Percentiles rank a stretch among this genome's conserved stretches.
phyloP scores from a whole-genome alignment of 495 filamentous ascomycete genomes.

The Cercophora newfieldiana region DNA sequence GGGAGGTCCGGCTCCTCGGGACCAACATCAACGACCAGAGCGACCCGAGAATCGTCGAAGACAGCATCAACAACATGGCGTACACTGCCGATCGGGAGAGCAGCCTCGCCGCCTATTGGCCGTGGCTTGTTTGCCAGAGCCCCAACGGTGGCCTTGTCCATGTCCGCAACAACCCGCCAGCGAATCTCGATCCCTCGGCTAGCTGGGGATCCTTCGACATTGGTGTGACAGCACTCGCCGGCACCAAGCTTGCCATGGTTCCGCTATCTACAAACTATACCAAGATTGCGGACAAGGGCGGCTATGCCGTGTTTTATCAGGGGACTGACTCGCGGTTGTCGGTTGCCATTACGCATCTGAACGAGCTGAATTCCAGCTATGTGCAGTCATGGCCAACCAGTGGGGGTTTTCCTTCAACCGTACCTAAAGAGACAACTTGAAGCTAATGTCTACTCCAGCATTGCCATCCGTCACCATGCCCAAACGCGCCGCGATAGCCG shows the following conservation, averaged over 20 bases:
- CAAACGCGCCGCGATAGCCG: conserved; percentile 12
- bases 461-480: conserved; percentile 10
- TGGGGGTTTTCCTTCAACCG: background rate
- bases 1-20: conserved; percentile 15
- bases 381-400: conserved; percentile 15
- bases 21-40: conserved; percentile 16
- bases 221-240: conserved; percentile 2
- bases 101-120: conserved; percentile 25
- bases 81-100: conserved; percentile 4
- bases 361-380: background rate
- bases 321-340: background rate
- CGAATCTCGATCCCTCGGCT: background rate
- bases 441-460: background rate
- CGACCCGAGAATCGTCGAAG: background rate
- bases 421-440: background rate
- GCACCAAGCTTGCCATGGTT: conserved; percentile 16
- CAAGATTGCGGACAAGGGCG: conserved; percentile 15
- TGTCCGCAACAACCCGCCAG: conserved; percentile 16
- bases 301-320: conserved; percentile 29
- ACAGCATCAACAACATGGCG: conserved; percentile 13
- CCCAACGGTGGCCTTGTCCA: conserved; percentile 12
- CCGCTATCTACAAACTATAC: conserved; percentile 18
- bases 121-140: conserved; percentile 22
- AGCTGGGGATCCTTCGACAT: conserved; percentile 8
- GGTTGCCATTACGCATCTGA: conserved; percentile 11